These are phyloP conservation scores for Bathelium albidoporum DNA, from an alignment of 495 filamentous ascomycete genomes.

Conservation along the genomic window DNA sequence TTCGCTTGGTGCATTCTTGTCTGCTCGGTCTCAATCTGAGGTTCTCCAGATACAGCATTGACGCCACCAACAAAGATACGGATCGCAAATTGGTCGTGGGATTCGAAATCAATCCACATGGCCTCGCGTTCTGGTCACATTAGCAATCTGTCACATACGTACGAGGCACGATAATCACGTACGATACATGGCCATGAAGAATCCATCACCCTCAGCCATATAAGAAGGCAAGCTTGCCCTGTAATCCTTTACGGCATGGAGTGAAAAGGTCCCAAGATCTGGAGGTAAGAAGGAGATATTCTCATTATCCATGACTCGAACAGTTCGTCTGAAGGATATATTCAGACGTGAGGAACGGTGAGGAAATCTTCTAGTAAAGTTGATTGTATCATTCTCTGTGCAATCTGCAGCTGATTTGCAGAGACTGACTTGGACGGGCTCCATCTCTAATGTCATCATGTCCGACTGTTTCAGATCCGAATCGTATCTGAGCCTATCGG, in stretches of 20 bases:
- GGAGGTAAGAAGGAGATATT: conserved; percentile 30
- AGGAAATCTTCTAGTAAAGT: background rate
- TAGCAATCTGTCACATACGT: background rate
- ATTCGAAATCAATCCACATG: conserved; percentile 36
- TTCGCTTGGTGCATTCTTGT: conserved; percentile 15
- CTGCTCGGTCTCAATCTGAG: conserved; percentile 20
- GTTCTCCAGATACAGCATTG: conserved; percentile 39
- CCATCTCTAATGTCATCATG: background rate
- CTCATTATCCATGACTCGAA: conserved; percentile 37
- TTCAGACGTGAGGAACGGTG: background rate
- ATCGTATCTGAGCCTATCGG: no score
- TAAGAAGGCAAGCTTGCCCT: conserved; percentile 21
- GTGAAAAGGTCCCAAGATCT: conserved; percentile 31
- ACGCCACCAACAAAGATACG: conserved; percentile 38
- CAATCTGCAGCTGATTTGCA: background rate
- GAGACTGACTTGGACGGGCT: background rate
- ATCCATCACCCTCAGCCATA: conserved; percentile 34
- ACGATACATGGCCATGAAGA: conserved; percentile 38
- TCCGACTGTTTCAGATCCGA: background rate
- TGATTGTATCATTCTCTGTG: background rate
- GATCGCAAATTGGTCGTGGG: conserved; percentile 30
- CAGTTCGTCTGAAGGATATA: conserved; percentile 31
- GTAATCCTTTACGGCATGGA: conserved; percentile 31
- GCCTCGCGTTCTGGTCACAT: conserved; percentile 29
- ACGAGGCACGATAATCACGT: background rate